Evolutionary conservation across 2,329 filamentous ascomycete species (phyloP).

Genomic region (Fusarium cicatricum): DNA sequence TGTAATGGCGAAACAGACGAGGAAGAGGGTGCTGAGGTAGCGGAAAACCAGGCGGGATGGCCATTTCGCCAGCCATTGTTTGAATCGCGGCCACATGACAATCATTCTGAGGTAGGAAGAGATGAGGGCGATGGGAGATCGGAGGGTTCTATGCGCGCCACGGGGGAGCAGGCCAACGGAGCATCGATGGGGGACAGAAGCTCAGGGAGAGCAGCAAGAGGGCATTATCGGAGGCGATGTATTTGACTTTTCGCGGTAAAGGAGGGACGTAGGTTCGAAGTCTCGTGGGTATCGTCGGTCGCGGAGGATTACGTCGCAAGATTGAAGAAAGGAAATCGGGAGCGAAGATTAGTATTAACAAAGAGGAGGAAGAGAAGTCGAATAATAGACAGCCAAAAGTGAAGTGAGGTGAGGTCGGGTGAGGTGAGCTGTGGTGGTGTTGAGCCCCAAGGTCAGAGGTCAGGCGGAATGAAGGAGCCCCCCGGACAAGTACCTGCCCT

Average conservation of each 20-base stretch:
- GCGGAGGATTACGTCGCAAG: slow-evolving; percentile 6
- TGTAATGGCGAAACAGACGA: slow-evolving; percentile 39
- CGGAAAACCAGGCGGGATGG: slow-evolving; percentile 43
- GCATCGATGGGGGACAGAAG: slow-evolving; percentile 31
- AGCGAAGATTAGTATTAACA: background rate
- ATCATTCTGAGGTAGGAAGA: slow-evolving; percentile 17
- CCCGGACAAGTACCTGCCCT: slow-evolving; percentile 29
- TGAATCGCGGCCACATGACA: slow-evolving; percentile 41
- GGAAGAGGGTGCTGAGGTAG: slow-evolving; percentile 38
- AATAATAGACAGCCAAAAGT: slow-evolving; percentile 2
- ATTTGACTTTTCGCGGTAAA: slow-evolving; percentile 14
- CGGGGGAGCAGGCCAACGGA: slow-evolving; percentile 31
- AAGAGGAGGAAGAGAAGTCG: background rate
- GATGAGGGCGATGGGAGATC: slow-evolving; percentile 21
- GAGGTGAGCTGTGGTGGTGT: slow-evolving; percentile 21
- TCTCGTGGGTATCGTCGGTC: slow-evolving; percentile 26
- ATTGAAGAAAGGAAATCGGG: background rate
- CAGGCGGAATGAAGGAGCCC: slow-evolving; percentile 32
- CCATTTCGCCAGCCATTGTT: slow-evolving; percentile 41
- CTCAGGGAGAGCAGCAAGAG: slow-evolving; percentile 31
- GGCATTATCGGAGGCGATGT: slow-evolving; percentile 32
- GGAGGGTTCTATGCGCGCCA: slow-evolving; percentile 36
- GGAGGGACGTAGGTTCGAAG: slow-evolving; percentile 7
- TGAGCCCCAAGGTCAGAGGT: slow-evolving; percentile 22
- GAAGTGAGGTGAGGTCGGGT: slow-evolving; percentile 13